Evolutionary conservation across 1,139 yeast genomes (phyloP).

Genomic region (Hemisphaericaspora xylanilytica): DNA sequence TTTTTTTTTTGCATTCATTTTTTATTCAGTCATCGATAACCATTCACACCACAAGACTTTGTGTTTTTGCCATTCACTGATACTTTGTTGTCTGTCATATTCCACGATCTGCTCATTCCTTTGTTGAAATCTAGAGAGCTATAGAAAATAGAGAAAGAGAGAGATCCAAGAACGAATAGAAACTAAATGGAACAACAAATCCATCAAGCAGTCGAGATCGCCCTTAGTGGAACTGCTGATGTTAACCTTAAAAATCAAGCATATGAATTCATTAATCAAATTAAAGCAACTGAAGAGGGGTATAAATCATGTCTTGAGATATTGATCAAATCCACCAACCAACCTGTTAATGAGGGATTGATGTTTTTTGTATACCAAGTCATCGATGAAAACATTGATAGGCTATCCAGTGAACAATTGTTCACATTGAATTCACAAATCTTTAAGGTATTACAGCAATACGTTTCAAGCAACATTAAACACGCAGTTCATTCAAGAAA

Average conservation of each 20-base stretch:
- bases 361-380: conserved; percentile 84
- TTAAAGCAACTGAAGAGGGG: conserved; percentile 75
- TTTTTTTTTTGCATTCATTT: background rate
- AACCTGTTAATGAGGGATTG: conserved; percentile 46
- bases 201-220: conserved; percentile 90
- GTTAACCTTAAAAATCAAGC: conserved; percentile 76
- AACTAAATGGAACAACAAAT: conserved; percentile 91
- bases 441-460: conserved; percentile 36
- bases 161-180: too few species aligned
- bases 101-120: too few species aligned
- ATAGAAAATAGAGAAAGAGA: too few species aligned
- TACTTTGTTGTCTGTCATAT: too few species aligned
- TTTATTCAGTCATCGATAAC: background rate
- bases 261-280: conserved; percentile 68
- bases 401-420: conserved; percentile 46
- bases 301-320: conserved; percentile 74
- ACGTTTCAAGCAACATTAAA: conserved; percentile 28
- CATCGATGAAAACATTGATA: conserved; percentile 60
- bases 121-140: too few species aligned
- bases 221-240: conserved; percentile 77
- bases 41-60: background rate
- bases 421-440: conserved; percentile 40
- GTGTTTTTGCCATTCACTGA: background rate
- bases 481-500: conserved; percentile 71
- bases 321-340: conserved; percentile 32